Base-by-base conservation (phyloP, 805 yeast genomes). In the Kuraishia capsulata region DNA sequence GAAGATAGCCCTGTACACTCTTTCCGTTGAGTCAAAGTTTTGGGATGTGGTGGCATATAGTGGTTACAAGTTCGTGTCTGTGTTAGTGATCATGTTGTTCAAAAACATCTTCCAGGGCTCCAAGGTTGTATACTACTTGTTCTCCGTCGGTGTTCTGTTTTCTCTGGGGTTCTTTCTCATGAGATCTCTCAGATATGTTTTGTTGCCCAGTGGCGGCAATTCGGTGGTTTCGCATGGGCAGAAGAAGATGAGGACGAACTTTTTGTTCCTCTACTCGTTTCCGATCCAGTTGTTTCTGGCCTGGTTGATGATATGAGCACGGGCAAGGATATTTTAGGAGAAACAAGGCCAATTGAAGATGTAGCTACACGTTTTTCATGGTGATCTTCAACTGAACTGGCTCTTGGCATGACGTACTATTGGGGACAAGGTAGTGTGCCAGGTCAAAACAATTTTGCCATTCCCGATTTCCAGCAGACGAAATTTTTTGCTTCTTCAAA, bases 51-150 rank as follows among this genome's bases (percentile, higher is more conserved):
- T 85, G 8, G 81, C 95, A 43, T 92, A 86, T 61, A 80, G 89
- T 37, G 97, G 97, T 28, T 94, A 92, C 69, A 92, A 92, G 58
- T 94, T 87, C 54, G 87, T 94, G 30, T 86, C 95, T 6, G 68
- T 82, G 44, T 71, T 80, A 14, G 55, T 72, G n/a, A 64, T 75
- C 38, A 60, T 81, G 48, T 54, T 78, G 31, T 54, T 73, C 47
- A 78, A 75, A 44, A 68, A 67, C 44, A 52, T 69, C 9, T 36
- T 52, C 30, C 28, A 43, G 4, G 21, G 33, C 3, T 35, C 62
- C 66, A 31, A 60, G 62, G 20, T 58, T 41, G 17, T 51, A 3
- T 62, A 67, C 45, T 71, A 69, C 47, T 1, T 50, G 46, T 41
- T 57, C 50, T 40, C 54, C 57, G 32, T 69, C 5, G 71, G 73